These are phyloP conservation scores for Pseudocercospora fuligena DNA, from an alignment of 2,329 filamentous ascomycete species.

Conservation along the genomic window DNA sequence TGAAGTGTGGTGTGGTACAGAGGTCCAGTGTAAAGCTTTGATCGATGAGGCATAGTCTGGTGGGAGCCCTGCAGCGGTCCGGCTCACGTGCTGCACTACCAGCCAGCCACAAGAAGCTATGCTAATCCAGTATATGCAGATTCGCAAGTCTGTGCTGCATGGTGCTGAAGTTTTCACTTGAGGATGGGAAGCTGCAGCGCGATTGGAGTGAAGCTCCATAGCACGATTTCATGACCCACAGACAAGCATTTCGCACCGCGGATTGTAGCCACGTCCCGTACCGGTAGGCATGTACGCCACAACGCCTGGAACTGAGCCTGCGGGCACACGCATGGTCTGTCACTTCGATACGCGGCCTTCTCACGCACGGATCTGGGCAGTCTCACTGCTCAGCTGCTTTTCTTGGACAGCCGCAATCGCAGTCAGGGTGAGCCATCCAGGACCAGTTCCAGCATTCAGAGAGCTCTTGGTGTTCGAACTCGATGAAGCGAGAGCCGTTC, in stretches of 20 bases:
- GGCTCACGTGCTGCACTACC: background rate
- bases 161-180: background rate
- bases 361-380: background rate
- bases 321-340: background rate
- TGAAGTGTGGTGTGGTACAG: background rate
- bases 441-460: background rate
- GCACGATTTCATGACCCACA: background rate
- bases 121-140: constrained; percentile 3
- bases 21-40: background rate
- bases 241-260: background rate
- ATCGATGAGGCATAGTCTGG: constrained; percentile 3
- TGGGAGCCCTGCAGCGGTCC: background rate
- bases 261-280: background rate
- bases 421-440: background rate
- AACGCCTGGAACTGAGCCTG: background rate
- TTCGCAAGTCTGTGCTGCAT: background rate
- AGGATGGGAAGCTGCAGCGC: background rate
- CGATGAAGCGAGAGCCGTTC: background rate
- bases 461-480: background rate
- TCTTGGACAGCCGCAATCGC: background rate
- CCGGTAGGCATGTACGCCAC: background rate
- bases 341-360: background rate
- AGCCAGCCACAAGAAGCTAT: constrained; percentile 7
- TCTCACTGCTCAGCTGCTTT: background rate
- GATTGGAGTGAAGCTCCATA: background rate